Base-by-base conservation (phyloP, 306 rosid species). In the Betula pendula region DNA sequence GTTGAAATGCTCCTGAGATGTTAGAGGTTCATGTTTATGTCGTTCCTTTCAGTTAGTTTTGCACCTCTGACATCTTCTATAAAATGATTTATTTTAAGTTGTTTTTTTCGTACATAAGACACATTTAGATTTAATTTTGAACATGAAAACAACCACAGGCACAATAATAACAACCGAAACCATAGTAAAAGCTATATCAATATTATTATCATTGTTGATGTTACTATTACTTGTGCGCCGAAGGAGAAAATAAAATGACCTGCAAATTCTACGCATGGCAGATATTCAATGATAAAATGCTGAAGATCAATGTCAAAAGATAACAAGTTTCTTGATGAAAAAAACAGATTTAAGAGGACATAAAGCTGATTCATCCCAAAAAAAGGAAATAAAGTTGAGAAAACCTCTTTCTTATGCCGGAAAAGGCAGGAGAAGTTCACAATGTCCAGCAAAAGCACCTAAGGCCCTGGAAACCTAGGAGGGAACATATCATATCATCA, bases 201-300 rank as follows among this genome's bases (percentile, higher is more conserved):
- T 38, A 65, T 60, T 17, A 29, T 14, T 27, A 65, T 65, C n/a
- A 31, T 17, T n/a, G 47, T 65, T 14, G 29, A 14, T 60, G 10
- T 60, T 31, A 13, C 70, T 8, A 4, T n/a, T 16, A 3, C 38
- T 25, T 65, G n/a, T 66, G 11, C 51, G 14, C 17, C 40, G 50
- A 68, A 22, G 58, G 19, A 56, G 50, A 67, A 80, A 58, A 73
- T 45, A 70, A 70, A 33, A 20, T 76, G 43, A n/a, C n/a, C n/a
- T n/a, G n/a, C n/a, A n/a, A n/a, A n/a, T 1, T 4, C 35, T 31
- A 31, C 35, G 3, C 35, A 31, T 31, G 2, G 35, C 35, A 31
- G 35, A 31, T 31, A 31, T 31, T 31, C 35, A 4, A 31, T 1
- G 35, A 31, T 31, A 31, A 31, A 31, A 31, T 31, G 35, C 35